These are phyloP conservation scores for Blastobotrys persicus DNA, from an alignment of 1,139 yeast genomes.

Conservation along the genomic window DNA sequence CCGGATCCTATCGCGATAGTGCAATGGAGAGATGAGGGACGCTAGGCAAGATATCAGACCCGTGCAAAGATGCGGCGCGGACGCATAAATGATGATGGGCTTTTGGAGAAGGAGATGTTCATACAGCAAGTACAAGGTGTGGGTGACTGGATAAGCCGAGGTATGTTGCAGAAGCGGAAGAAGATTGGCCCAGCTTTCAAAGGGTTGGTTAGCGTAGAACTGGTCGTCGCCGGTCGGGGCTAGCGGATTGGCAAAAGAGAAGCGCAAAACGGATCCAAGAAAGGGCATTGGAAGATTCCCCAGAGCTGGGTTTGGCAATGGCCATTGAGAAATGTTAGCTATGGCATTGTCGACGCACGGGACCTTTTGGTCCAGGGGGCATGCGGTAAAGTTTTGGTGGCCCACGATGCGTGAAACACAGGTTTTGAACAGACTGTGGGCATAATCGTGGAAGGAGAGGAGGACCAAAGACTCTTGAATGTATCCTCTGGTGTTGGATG, in stretches of 20 bases:
- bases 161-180: slow-evolving; percentile 8
- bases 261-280: slow-evolving; percentile 28
- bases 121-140: slow-evolving; percentile 30
- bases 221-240: too few species aligned
- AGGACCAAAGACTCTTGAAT: slow-evolving; percentile 33
- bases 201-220: slow-evolving; percentile 1
- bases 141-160: slow-evolving; percentile 12
- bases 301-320: slow-evolving; percentile 21
- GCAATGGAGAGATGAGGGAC: slow-evolving; percentile 30
- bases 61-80: slow-evolving; percentile 30
- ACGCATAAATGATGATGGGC: slow-evolving; percentile 30
- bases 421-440: slow-evolving; percentile 26
- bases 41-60: slow-evolving; percentile 27
- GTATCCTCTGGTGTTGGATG: slow-evolving; percentile 28
- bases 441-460: slow-evolving; percentile 28
- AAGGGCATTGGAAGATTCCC: slow-evolving; percentile 28
- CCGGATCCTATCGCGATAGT: slow-evolving; percentile 24
- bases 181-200: slow-evolving; percentile 8
- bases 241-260: slow-evolving; percentile 11
- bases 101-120: slow-evolving; percentile 28
- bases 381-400: slow-evolving; percentile 13
- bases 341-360: slow-evolving; percentile 33
- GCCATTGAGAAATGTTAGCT: slow-evolving; percentile 33
- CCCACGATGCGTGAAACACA: slow-evolving; percentile 25
- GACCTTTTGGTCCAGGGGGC: slow-evolving; percentile 24